These are phyloP conservation scores for Pharnaceum exiguum DNA, from an alignment of 148 eudicot species.

Conservation along the genomic window DNA sequence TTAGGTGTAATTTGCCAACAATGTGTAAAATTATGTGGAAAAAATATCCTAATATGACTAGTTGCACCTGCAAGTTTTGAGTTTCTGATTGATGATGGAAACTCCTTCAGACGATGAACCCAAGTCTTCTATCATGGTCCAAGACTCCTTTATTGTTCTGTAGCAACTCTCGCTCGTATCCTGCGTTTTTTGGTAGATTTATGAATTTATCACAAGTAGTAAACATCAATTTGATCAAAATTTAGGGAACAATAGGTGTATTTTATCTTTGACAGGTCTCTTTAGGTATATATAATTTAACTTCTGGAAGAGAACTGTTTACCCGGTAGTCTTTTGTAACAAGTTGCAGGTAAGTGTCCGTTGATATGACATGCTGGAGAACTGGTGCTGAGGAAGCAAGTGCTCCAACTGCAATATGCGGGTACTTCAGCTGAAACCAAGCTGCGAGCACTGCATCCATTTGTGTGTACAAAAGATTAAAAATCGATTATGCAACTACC, in stretches of 20 bases:
- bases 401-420: slow-evolving; percentile 47
- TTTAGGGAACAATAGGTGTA: too few relatives aligned
- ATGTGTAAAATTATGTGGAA: too few relatives aligned
- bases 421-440: slow-evolving; percentile 55
- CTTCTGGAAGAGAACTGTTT: too few relatives aligned
- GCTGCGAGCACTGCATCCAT: slow-evolving; percentile 35
- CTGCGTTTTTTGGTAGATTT: slow-evolving; percentile 23
- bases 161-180: slow-evolving; percentile 39
- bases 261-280: too few relatives aligned
- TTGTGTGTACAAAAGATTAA: neutral
- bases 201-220: too few relatives aligned
- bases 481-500: too few relatives aligned
- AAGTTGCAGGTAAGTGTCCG: neutral
- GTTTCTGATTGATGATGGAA: slow-evolving; percentile 23
- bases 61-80: slow-evolving; percentile 46
- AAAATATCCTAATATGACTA: too few relatives aligned
- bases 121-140: slow-evolving; percentile 38
- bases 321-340: slow-evolving; percentile 41
- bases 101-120: slow-evolving; percentile 35
- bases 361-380: slow-evolving; percentile 14
- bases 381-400: slow-evolving; percentile 52
- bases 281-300: too few relatives aligned
- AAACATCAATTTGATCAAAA: too few relatives aligned
- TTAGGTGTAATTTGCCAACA: too few relatives aligned
- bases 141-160: slow-evolving; percentile 34